Evolutionary conservation across 163 green algal species (phyloP).

Genomic region (Scenedesmus sp.): DNA sequence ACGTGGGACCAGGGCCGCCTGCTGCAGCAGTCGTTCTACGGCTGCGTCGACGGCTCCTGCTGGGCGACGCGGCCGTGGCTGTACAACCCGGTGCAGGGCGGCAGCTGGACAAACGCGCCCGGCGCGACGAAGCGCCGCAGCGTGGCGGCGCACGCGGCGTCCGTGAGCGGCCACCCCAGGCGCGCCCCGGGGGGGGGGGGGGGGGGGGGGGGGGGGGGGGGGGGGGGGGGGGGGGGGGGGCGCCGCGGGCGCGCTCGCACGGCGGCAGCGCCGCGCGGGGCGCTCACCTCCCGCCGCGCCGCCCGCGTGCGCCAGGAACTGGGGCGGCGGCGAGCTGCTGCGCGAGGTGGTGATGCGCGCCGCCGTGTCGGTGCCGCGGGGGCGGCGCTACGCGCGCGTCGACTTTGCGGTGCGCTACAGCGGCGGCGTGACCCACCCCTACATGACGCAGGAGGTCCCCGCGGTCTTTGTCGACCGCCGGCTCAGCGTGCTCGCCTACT

Average conservation of each 20-base stretch:
- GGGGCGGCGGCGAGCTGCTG: background rate
- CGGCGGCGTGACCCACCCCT: slow-evolving; percentile 2
- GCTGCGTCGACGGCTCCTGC: slow-evolving; percentile 6
- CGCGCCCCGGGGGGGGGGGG: no score
- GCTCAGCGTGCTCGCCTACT: background rate
- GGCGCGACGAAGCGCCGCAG: slow-evolving; percentile 14
- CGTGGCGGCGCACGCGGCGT: no score
- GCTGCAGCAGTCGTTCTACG: background rate
- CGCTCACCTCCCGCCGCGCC: no score
- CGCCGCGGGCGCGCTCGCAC: no score
- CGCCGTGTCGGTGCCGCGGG: no score
- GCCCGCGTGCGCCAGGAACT: slow-evolving; percentile 32
- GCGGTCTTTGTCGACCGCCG: background rate
- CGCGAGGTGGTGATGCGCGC: no score
- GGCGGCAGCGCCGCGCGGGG: no score
- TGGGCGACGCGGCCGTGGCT: slow-evolving; percentile 18
- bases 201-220: no score
- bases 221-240: no score
- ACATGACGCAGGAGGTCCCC: background rate
- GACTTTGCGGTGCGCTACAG: slow-evolving; percentile 12
- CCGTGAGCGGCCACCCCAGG: no score
- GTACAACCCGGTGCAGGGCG: slow-evolving; percentile 19
- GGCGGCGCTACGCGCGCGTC: background rate
- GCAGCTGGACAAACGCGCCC: slow-evolving; percentile 20
- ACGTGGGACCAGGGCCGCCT: background rate